Base-by-base conservation (phyloP, 495 filamentous ascomycete genomes). In the Chaetomium tenue region DNA sequence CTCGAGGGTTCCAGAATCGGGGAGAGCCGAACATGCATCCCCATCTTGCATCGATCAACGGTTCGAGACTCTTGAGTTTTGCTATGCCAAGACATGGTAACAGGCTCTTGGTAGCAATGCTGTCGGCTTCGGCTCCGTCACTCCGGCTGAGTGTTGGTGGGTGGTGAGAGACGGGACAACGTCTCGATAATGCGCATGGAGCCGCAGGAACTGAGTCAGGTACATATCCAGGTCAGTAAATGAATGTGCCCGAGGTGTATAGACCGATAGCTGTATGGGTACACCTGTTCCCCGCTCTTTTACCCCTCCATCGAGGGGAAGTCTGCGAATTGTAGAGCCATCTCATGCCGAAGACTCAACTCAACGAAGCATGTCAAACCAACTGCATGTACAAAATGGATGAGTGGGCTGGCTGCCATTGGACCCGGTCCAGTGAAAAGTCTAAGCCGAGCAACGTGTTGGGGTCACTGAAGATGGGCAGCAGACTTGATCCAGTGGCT, bases 121-220 rank as follows among this genome's bases (percentile, higher is more conserved):
- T 46, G 15, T 61, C 65, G 65, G 62, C 62, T 58, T 23, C 55
- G 26, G 33, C 52, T 62, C 66, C 56, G 67, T 63, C 61, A 53
- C 59, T 63, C 67, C 67, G 67, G 60, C 50, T 26, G 48, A 44
- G 13, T 15, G 13, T 44, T 44, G 13, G 5, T 12, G 33, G 33
- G 33, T 44, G 40, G 16, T 6, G 40, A 44, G 40, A 37, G 40
- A 18, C 3, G 40, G 13, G 3, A 16, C 39, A 9, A 40, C 13
- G 3, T 52, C 48, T 52, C 48, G 48, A 18, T 15, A 23, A n/a
- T 20, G 46, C 46, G 5, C 3, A 50, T 50, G 16, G 8, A 20
- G 0, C n/a, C 46, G 46, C 48, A 52, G 48, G 23, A 52, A 52
- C 48, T 8, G 33, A 12, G 33, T 37, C 33, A 44, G 40, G 40